Percentiles rank a stretch among this genome's conserved stretches.
Evolutionary conservation across 2,329 filamentous ascomycete genomes (phyloP).

Genomic region (Penicillium sumatraense): DNA sequence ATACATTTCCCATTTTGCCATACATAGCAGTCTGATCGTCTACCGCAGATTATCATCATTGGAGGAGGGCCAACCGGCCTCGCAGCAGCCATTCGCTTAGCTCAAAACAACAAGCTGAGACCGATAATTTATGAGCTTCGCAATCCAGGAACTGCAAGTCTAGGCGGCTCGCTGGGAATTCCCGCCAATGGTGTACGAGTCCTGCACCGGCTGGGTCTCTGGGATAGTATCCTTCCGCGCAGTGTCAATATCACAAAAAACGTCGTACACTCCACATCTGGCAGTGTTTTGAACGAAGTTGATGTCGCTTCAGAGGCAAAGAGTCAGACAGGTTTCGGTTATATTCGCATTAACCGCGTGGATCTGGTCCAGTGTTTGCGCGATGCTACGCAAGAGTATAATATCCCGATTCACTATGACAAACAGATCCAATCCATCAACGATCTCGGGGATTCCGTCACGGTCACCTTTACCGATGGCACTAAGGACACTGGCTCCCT

Average conservation of each 20-base stretch:
- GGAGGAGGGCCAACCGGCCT: constrained; percentile 21
- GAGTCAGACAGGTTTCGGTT: constrained; percentile 28
- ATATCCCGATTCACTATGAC: constrained; percentile 31
- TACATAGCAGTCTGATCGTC: background rate
- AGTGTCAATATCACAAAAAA: constrained; percentile 16
- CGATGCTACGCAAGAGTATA: constrained; percentile 15
- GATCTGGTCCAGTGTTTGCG: constrained; percentile 34
- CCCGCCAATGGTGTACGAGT: constrained; percentile 36
- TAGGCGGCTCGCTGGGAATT: constrained; percentile 37
- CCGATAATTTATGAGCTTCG: constrained; percentile 36
- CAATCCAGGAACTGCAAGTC: constrained; percentile 28
- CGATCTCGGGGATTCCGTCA: constrained; percentile 18
- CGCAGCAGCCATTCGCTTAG: constrained; percentile 22
- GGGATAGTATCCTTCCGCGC: constrained; percentile 15
- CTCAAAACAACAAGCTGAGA: constrained; percentile 18
- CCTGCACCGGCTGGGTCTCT: constrained; percentile 30
- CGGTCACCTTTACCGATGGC: constrained; percentile 19
- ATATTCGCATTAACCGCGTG: constrained; percentile 30
- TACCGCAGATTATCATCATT: background rate
- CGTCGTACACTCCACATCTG: constrained; percentile 18
- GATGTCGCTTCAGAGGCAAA: background rate
- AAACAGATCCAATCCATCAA: constrained; percentile 24
- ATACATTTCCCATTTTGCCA: background rate
- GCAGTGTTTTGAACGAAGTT: constrained; percentile 14
- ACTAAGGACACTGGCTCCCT: constrained; percentile 16